Percentiles rank a stretch among this genome's conserved stretches.
These are phyloP conservation scores for Lipomyces yamanashiensis DNA, from an alignment of 805 yeast genomes.

Conservation along the genomic window DNA sequence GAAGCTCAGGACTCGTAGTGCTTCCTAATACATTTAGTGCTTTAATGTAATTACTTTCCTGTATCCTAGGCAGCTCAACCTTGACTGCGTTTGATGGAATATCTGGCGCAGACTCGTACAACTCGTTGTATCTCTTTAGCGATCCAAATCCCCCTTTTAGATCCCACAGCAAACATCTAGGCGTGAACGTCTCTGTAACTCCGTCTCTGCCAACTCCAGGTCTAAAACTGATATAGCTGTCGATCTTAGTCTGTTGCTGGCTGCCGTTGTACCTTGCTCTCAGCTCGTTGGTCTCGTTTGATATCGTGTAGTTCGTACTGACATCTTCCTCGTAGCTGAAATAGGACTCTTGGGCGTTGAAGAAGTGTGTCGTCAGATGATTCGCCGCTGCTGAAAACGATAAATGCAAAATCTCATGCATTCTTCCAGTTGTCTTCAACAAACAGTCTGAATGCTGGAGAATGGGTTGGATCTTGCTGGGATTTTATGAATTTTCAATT, in stretches of 20 bases:
- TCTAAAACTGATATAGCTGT: constrained; percentile 55
- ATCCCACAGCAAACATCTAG: constrained; percentile 84
- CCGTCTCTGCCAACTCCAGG: constrained; percentile 47
- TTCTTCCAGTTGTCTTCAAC: neutral
- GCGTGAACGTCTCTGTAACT: constrained; percentile 65
- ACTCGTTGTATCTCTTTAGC: constrained; percentile 43
- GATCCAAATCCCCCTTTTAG: constrained; percentile 64
- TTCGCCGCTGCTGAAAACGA: constrained; percentile 76
- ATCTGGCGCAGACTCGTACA: constrained; percentile 29
- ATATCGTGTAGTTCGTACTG: constrained; percentile 24
- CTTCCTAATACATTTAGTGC: constrained; percentile 58
- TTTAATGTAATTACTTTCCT: constrained; percentile 64
- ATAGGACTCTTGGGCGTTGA: constrained; percentile 75
- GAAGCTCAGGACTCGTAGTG: constrained; percentile 25
- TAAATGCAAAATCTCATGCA: constrained; percentile 77
- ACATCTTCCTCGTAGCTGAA: constrained; percentile 54
- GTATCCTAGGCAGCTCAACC: constrained; percentile 48
- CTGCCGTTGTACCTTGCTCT: neutral
- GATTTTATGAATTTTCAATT: neutral
- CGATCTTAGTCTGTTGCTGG: constrained; percentile 39
- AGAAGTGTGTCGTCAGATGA: constrained; percentile 78
- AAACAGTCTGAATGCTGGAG: no score
- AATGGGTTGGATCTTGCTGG: no score
- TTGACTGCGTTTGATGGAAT: constrained; percentile 39
- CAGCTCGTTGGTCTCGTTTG: constrained; percentile 8